These are phyloP conservation scores for Fusarium luffae DNA, from an alignment of 2,329 filamentous ascomycete species.

Conservation along the genomic window DNA sequence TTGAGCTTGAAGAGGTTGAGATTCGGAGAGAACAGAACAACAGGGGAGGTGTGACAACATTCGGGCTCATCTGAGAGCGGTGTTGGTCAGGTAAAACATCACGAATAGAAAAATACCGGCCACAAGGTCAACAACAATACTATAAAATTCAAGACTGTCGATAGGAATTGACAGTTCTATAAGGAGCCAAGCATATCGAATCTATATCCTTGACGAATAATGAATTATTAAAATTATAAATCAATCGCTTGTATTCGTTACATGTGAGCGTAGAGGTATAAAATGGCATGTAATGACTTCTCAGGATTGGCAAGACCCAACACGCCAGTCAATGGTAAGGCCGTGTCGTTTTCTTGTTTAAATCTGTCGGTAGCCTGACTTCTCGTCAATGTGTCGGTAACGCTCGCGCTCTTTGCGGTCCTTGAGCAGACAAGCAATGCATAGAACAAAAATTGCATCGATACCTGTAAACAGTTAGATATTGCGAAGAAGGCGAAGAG, in stretches of 20 bases:
- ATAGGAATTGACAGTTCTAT: not conserved
- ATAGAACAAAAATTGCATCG: slow-evolving; percentile 75
- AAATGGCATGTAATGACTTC: slow-evolving; percentile 7
- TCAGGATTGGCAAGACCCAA: slow-evolving; percentile 1
- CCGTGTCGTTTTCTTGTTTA: slow-evolving; percentile 47
- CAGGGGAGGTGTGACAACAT: slow-evolving; percentile 44
- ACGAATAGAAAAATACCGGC: slow-evolving; percentile 7
- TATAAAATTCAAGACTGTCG: slow-evolving; percentile 7
- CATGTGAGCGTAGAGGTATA: slow-evolving; percentile 27
- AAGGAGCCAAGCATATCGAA: not conserved
- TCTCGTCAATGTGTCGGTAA: slow-evolving; percentile 85
- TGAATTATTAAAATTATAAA: slow-evolving; percentile 27
- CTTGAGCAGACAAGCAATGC: slow-evolving; percentile 80
- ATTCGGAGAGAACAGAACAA: slow-evolving; percentile 40
- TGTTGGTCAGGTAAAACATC: slow-evolving; percentile 13
- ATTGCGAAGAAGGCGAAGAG: not conserved
- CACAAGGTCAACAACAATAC: not conserved
- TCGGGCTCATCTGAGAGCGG: slow-evolving; percentile 38
- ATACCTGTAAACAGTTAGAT: slow-evolving; percentile 56
- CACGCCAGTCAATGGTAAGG: slow-evolving; percentile 20
- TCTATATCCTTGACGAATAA: slow-evolving; percentile 9
- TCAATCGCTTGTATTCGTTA: slow-evolving; percentile 23
- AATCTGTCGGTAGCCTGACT: slow-evolving; percentile 66
- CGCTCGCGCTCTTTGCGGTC: slow-evolving; percentile 82
- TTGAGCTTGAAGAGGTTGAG: slow-evolving; percentile 54